Evolutionary conservation across 768 basidiomycete genomes (phyloP).

Genomic region (Hypholoma fasciculare): DNA sequence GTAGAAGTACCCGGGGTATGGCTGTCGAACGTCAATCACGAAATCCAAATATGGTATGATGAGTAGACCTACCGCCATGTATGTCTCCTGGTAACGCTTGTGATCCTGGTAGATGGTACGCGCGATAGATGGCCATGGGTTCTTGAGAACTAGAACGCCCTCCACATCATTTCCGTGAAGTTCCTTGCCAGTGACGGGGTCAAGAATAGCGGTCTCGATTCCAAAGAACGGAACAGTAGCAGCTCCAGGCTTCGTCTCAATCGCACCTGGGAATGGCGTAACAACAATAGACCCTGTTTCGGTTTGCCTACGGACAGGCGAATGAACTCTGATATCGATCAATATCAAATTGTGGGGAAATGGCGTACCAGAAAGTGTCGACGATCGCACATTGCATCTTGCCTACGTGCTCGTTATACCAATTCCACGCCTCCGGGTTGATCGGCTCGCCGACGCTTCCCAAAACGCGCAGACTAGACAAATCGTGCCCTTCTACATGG

Average conservation of each 20-base stretch:
- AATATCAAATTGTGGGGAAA: constrained; percentile 1
- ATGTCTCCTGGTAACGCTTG: constrained; percentile 65
- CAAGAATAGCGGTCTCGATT: constrained; percentile 84
- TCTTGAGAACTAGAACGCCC: constrained; percentile 84
- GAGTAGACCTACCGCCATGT: constrained; percentile 38
- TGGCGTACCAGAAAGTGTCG: constrained; percentile 79
- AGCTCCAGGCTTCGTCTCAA: constrained; percentile 93
- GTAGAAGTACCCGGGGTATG: constrained; percentile 90
- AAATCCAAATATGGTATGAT: neutral
- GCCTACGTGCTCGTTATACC: constrained; percentile 97
- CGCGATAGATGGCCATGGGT: constrained; percentile 95
- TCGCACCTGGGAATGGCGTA: constrained; percentile 94
- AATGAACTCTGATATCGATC: neutral
- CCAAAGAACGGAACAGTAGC: constrained; percentile 99
- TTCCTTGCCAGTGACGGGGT: constrained; percentile 77
- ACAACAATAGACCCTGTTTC: constrained; percentile 97
- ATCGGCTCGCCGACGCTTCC: constrained; percentile 98
- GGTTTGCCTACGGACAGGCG: constrained; percentile 70
- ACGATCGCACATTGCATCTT: constrained; percentile 87
- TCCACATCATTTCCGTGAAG: constrained; percentile 83
- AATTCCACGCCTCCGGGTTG: constrained; percentile 98
- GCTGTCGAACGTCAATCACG: constrained; percentile 28
- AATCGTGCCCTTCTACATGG: constrained; percentile 81
- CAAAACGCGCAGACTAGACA: constrained; percentile 80
- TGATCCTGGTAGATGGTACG: constrained; percentile 92